Conservation (phyloP, 345 rosid genomes). For the Viola odorata region DNA sequence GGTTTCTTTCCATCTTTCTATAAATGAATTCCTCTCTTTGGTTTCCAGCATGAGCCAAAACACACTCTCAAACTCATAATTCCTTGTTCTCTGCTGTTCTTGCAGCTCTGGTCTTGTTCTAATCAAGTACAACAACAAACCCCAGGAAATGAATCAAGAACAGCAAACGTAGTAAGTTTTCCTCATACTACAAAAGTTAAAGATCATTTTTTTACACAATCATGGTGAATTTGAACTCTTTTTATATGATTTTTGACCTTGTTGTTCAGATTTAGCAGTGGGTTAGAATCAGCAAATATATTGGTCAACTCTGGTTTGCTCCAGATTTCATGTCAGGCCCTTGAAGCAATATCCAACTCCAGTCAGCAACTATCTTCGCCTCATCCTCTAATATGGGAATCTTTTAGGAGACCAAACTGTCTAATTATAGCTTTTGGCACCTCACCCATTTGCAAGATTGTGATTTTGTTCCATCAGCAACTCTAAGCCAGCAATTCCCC, state of each 20-base stretch:
- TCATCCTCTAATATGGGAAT: conserved; percentile 13
- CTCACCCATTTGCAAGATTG: conserved; percentile 19
- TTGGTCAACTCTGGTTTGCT: conserved; percentile 44
- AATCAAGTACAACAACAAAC: not conserved
- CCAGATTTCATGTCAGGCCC: conserved; percentile 29
- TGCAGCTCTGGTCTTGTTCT: no score
- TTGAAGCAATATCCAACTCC: conserved; percentile 11
- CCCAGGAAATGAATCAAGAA: not conserved
- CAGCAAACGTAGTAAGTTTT: not conserved
- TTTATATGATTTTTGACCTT: not conserved
- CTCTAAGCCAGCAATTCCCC: conserved; percentile 10
- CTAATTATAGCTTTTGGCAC: conserved; percentile 38
- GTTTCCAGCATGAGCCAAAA: not conserved
- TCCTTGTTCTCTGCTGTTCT: not conserved
- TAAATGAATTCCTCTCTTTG: not conserved
- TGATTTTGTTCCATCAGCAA: conserved; percentile 26
- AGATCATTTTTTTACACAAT: not conserved
- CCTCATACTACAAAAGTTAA: not conserved
- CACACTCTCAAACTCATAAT: not conserved
- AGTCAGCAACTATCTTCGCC: conserved; percentile 8
- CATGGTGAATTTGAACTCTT: not conserved
- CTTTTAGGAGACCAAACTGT: conserved; percentile 3
- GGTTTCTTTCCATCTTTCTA: not conserved
- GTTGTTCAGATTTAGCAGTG: conserved; percentile 31
- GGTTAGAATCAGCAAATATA: conserved; percentile 42